Evolutionary conservation across 208 protist species (phyloP).

Genomic region (Acanthamoeba polyphaga): DNA sequence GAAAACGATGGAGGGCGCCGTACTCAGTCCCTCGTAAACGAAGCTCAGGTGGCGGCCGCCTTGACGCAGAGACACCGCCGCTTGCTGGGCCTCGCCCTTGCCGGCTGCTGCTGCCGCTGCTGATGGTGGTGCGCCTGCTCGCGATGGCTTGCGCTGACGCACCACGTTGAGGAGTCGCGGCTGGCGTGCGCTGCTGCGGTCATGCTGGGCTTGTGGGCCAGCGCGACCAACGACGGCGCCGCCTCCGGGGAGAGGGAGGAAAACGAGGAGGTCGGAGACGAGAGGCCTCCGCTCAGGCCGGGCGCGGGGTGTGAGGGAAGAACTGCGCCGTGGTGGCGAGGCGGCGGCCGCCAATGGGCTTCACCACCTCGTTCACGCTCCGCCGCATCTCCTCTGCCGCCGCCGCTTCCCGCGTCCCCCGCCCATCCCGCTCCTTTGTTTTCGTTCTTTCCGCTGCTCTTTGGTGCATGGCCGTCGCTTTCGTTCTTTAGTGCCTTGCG

Average conservation of each 20-base stretch:
- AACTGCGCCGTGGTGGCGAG: background rate
- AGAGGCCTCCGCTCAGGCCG: background rate
- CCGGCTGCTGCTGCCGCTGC: no score
- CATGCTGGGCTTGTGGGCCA: background rate
- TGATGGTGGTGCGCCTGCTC: background rate
- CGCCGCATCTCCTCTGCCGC: background rate
- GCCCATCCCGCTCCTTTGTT: background rate
- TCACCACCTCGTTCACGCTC: background rate
- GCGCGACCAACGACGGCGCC: background rate
- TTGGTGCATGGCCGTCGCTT: background rate
- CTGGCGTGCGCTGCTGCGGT: background rate
- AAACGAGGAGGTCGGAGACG: background rate
- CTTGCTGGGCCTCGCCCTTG: background rate
- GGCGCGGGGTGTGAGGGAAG: background rate
- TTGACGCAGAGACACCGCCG: background rate
- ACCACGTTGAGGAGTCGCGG: background rate
- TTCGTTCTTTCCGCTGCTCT: background rate
- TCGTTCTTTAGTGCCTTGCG: background rate
- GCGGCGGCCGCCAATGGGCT: background rate
- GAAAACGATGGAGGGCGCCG: background rate
- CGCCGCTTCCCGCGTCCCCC: no score
- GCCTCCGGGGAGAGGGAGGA: background rate
- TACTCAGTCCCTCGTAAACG: background rate
- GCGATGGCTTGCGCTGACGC: no score
- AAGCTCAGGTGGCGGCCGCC: slow-evolving; percentile 37